These are phyloP conservation scores for Lentinula sp. DNA, from an alignment of 768 basidiomycete genomes.

Conservation along the genomic window DNA sequence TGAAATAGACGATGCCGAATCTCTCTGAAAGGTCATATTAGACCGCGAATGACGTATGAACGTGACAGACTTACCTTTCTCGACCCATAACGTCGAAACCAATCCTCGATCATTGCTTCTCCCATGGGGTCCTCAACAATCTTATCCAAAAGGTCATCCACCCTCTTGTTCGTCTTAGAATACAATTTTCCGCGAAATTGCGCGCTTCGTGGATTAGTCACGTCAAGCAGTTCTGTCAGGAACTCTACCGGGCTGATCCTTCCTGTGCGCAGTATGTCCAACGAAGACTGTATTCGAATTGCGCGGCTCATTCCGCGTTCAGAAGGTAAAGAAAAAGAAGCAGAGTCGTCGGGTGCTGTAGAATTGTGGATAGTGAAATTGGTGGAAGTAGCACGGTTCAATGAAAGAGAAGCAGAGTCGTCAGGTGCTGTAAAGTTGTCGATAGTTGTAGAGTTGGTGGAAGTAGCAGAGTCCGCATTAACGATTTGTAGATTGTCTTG, in stretches of 20 bases:
- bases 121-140: constrained; percentile 1
- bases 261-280: constrained; percentile 1
- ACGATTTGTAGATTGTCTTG: neutral
- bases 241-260: constrained; percentile 3
- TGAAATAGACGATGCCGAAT: neutral
- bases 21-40: neutral
- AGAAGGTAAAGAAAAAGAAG: neutral
- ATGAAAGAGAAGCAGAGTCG: neutral
- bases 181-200: constrained; percentile 3
- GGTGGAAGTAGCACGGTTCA: neutral
- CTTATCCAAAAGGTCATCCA: constrained; percentile 1
- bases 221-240: neutral
- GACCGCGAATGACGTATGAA: neutral
- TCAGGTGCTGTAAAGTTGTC: neutral
- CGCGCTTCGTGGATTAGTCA: neutral
- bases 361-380: neutral
- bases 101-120: neutral
- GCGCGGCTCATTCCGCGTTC: neutral
- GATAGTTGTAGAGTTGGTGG: neutral
- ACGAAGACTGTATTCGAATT: neutral
- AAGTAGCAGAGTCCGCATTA: neutral
- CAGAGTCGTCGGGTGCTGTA: neutral
- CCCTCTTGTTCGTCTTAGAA: neutral
- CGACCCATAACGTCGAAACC: neutral
- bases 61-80: neutral